These are phyloP conservation scores for Pyrenophora teres DNA, from an alignment of 2,329 filamentous ascomycete genomes.

Conservation along the genomic window DNA sequence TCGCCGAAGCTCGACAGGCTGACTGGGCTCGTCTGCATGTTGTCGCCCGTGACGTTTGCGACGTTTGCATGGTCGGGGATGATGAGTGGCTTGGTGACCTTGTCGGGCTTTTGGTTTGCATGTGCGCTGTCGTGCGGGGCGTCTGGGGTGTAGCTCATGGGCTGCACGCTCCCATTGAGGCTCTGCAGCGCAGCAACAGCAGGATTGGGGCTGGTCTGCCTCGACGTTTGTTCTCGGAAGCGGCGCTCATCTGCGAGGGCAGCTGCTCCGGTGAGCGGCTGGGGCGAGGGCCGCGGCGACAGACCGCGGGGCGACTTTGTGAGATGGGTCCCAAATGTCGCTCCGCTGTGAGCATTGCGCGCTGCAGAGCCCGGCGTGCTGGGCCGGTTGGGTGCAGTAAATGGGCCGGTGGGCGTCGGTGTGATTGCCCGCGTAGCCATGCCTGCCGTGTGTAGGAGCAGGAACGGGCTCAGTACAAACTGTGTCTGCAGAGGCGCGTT, in stretches of 20 bases:
- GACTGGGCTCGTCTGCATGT: slow-evolving; percentile 58
- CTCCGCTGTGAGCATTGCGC: slow-evolving; percentile 32
- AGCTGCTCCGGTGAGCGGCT: slow-evolving; percentile 54
- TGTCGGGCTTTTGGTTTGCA: slow-evolving; percentile 55
- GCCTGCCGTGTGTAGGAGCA: slow-evolving; percentile 5
- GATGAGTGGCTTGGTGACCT: slow-evolving; percentile 54
- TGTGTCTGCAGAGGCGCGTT: slow-evolving; percentile 15
- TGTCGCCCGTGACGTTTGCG: slow-evolving; percentile 46
- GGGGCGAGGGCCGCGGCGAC: slow-evolving; percentile 49
- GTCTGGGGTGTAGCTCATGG: slow-evolving; percentile 45
- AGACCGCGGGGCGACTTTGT: slow-evolving; percentile 51
- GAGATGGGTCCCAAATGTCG: slow-evolving; percentile 45
- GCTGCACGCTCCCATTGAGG: slow-evolving; percentile 48
- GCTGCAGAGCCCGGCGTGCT: slow-evolving; percentile 47
- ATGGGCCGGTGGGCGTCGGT: slow-evolving; percentile 49
- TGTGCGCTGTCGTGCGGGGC: slow-evolving; percentile 50
- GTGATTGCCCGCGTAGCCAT: slow-evolving; percentile 54
- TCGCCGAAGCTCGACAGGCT: slow-evolving; percentile 61
- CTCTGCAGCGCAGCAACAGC: slow-evolving; percentile 51
- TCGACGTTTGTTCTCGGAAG: slow-evolving; percentile 48
- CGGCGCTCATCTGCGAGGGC: slow-evolving; percentile 56
- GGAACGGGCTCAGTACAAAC: slow-evolving; percentile 1
- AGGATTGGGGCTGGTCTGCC: slow-evolving; percentile 57
- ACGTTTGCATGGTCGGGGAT: slow-evolving; percentile 51
- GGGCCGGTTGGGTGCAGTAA: slow-evolving; percentile 47